Percentiles rank a stretch among this genome's conserved stretches.
These are phyloP conservation scores for Lepidopterella palustris DNA, from an alignment of 495 filamentous ascomycete species.

Conservation along the genomic window DNA sequence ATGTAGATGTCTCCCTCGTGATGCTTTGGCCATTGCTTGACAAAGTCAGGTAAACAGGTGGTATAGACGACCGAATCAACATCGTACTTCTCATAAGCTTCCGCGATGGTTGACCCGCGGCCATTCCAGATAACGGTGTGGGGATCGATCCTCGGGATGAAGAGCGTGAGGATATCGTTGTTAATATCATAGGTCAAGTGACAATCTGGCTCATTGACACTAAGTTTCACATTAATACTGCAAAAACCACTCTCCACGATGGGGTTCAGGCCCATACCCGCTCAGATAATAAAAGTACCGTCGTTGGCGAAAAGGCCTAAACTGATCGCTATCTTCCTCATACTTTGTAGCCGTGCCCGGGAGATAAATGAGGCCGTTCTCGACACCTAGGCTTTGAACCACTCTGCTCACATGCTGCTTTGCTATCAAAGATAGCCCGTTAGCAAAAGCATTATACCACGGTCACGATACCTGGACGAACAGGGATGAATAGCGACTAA, in stretches of 20 bases:
- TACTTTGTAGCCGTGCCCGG: slow-evolving; percentile 43
- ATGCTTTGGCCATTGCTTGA: slow-evolving; percentile 19
- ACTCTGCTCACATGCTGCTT: slow-evolving; percentile 76
- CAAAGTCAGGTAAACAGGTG: slow-evolving; percentile 12
- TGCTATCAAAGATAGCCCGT: slow-evolving; percentile 43
- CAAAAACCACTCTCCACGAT: neutral
- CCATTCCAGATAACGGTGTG: slow-evolving; percentile 57
- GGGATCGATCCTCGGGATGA: slow-evolving; percentile 53
- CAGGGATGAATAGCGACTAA: slow-evolving; percentile 30
- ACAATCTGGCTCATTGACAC: slow-evolving; percentile 53
- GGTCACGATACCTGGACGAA: neutral
- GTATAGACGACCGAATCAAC: slow-evolving; percentile 36
- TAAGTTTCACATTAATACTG: slow-evolving; percentile 9
- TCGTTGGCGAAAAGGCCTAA: slow-evolving; percentile 55
- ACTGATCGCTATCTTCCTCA: slow-evolving; percentile 57
- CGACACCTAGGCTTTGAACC: slow-evolving; percentile 54
- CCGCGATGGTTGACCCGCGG: slow-evolving; percentile 44
- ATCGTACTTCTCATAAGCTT: slow-evolving; percentile 46
- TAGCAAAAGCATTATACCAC: neutral
- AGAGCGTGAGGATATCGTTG: slow-evolving; percentile 51
- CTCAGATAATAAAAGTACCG: slow-evolving; percentile 67
- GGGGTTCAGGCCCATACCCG: slow-evolving; percentile 35
- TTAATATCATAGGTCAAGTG: slow-evolving; percentile 56
- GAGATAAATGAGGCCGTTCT: slow-evolving; percentile 58
- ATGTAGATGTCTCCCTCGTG: slow-evolving; percentile 23